Base-by-base conservation (phyloP, 441 rosid genomes). In the Adansonia gregorii region DNA sequence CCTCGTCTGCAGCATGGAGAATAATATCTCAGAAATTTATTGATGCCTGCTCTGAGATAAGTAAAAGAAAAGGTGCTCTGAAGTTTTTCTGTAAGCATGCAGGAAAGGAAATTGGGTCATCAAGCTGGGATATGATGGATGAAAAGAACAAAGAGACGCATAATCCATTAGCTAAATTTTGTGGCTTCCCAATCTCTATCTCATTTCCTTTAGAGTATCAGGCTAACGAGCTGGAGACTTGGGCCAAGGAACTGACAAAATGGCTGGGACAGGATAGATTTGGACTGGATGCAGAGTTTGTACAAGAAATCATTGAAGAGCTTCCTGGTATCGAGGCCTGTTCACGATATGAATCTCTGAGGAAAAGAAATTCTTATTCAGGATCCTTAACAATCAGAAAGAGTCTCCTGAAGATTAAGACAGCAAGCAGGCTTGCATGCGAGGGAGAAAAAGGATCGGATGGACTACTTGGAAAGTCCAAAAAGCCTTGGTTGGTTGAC, bases 241-340 rank as follows among this genome's bases (percentile, higher is more conserved):
- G 85, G 74, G 72, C 83, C 77, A 81, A 83, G 82, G 84, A 82
- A 49, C 84, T 97, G 81, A 79, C 83, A 76, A 85, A 87, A 81
- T 94, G 99, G 99, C 86, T 93, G 80, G 91, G 85, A 77, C 93
- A 88, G 82, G 97, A 92, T 84, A 92, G 99, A 84, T 97, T 90
- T 88, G 99, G 99, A 65, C 76, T 97, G 78, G 99, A 97, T 69
- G 78, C 91, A 59, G 98, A 91, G 64, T 93, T 97, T 89, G 98
- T 97, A 79, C 97, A 87, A 79, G 98, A 97, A 87, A 89, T 90
- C 66, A 84, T 94, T 78, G 99, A 93, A 83, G 86, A 80, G 74
- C 91, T 97, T 86, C 97, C 97, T 82, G 94, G 90, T 83, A 86
- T 82, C 12, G 86, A 85, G 69, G 82, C 87, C 68, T 97, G 99